Percentiles rank a stretch among this genome's conserved stretches.
Evolutionary conservation across 2,329 filamentous ascomycete species (phyloP).

Genomic region (Fusarium clavum): DNA sequence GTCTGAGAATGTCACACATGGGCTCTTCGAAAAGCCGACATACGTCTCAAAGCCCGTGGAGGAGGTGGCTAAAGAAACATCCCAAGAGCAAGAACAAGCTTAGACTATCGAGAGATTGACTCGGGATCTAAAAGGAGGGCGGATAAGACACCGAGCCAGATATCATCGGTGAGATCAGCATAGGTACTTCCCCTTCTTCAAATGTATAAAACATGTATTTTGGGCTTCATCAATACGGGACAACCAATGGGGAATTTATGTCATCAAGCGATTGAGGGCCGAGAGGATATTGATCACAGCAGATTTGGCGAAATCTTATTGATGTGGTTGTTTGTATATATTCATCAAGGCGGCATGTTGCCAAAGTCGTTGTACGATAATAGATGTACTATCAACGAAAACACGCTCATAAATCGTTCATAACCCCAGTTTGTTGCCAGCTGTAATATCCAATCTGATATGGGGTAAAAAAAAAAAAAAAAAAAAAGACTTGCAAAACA

Average conservation of each 20-base stretch:
- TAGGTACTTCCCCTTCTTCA: neutral
- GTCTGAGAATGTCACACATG: slow-evolving; percentile 66
- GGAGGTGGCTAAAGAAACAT: slow-evolving; percentile 14
- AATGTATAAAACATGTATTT: slow-evolving; percentile 20
- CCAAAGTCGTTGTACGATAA: slow-evolving; percentile 47
- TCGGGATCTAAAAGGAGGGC: neutral
- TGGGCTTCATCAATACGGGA: slow-evolving; percentile 1
- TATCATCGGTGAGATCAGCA: neutral
- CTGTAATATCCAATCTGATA: slow-evolving; percentile 30
- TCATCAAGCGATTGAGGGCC: neutral
- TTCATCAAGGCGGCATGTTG: slow-evolving; percentile 38
- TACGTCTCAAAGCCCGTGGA: slow-evolving; percentile 35
- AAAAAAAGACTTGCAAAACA: neutral
- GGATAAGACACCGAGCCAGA: neutral
- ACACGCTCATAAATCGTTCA: slow-evolving; percentile 35
- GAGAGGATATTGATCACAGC: slow-evolving; percentile 7
- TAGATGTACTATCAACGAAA: slow-evolving; percentile 48
- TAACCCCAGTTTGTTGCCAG: slow-evolving; percentile 14
- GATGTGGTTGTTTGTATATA: slow-evolving; percentile 37
- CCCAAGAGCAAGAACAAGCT: neutral
- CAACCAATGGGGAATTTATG: neutral
- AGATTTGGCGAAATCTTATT: slow-evolving; percentile 21
- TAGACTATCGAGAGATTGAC: neutral
- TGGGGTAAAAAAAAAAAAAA: neutral
- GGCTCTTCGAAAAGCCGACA: slow-evolving; percentile 51